phyloP scores from a whole-genome alignment of 345 rosid species.

The Zanthoxylum bungeanum region DNA sequence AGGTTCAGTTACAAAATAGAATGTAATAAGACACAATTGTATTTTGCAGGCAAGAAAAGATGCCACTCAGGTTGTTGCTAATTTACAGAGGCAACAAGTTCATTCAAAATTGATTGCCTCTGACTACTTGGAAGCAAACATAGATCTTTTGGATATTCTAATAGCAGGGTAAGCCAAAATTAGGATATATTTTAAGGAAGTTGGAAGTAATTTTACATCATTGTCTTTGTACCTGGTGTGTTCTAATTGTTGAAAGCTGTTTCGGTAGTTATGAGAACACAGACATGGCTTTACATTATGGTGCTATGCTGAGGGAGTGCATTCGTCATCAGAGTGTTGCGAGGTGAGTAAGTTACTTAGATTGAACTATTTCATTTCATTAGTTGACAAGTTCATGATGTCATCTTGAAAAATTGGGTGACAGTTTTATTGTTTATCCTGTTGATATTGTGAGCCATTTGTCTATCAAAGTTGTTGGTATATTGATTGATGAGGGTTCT shows the following conservation, averaged over 20 bases:
- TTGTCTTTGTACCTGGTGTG: background rate
- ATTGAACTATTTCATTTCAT: constrained; percentile 7
- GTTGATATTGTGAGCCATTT: background rate
- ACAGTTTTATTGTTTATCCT: background rate
- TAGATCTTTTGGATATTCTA: constrained; percentile 80
- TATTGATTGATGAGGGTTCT: background rate
- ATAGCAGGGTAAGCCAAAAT: constrained; percentile 56
- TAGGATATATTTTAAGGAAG: background rate
- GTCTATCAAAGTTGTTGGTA: background rate
- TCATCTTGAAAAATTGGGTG: background rate
- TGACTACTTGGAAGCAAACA: constrained; percentile 80
- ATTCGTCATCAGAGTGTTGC: constrained; percentile 96
- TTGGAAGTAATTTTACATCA: background rate
- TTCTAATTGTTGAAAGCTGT: constrained; percentile 15
- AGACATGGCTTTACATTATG: constrained; percentile 97
- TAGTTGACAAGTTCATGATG: background rate
- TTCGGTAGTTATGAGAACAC: constrained; percentile 63
- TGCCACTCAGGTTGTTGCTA: constrained; percentile 97
- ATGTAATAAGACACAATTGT: background rate
- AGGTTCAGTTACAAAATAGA: background rate
- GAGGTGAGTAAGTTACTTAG: constrained; percentile 42
- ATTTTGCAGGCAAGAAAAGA: constrained; percentile 83
- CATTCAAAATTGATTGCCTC: constrained; percentile 86
- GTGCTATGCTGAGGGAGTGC: constrained; percentile 98
- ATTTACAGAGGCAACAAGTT: constrained; percentile 95